Evolutionary conservation across 768 basidiomycete genomes (phyloP).

Genomic region (Kwoniella sp.): DNA sequence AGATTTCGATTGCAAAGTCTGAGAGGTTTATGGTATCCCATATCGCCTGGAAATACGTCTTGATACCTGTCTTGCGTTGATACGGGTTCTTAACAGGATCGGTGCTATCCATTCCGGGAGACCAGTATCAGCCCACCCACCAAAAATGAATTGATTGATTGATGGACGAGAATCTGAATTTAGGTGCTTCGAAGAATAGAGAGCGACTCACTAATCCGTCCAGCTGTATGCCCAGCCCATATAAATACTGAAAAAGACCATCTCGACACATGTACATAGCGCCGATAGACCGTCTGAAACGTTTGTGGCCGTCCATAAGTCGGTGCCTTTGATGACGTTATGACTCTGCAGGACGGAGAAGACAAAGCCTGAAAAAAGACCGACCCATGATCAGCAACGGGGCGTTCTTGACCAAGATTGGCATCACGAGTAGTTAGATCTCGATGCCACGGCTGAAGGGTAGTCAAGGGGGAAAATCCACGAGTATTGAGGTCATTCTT

Average conservation of each 20-base stretch:
- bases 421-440: no score
- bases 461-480: no score
- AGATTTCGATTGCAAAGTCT: constrained; percentile 71
- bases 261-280: constrained; percentile 80
- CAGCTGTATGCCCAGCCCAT: constrained; percentile 74
- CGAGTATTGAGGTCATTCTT: no score
- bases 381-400: not conserved
- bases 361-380: constrained; percentile 55
- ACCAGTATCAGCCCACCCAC: no score
- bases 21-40: constrained; percentile 45
- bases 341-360: constrained; percentile 66
- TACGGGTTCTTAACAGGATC: constrained; percentile 26
- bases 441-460: no score
- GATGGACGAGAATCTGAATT: no score
- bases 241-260: constrained; percentile 50
- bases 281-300: constrained; percentile 82
- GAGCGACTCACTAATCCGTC: constrained; percentile 63
- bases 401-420: not conserved
- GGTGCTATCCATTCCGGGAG: constrained; percentile 18
- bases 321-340: constrained; percentile 70
- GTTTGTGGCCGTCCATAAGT: constrained; percentile 81
- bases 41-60: constrained; percentile 41
- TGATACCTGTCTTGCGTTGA: constrained; percentile 27
- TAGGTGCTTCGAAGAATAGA: not conserved
- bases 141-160: no score